A percentile compares a stretch with the other conserved stretches of the same genome.
Evolutionary conservation across 495 filamentous ascomycete species (phyloP).

Genomic region (Parachaetomium inaequale): DNA sequence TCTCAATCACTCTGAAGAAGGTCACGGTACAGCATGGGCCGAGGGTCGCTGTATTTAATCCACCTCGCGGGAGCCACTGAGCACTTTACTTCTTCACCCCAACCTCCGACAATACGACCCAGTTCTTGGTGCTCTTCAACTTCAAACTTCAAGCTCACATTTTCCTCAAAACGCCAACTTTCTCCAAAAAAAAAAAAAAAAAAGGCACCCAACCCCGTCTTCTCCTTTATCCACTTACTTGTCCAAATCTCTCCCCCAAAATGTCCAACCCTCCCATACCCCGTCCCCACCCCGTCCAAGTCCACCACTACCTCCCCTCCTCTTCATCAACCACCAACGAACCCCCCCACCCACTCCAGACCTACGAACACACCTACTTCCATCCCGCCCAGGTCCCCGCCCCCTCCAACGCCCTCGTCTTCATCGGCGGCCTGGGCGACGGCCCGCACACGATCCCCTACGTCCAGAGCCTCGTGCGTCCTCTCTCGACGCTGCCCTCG

Average conservation of each 20-base stretch:
- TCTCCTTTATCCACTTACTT: not conserved
- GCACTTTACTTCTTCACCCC: no score
- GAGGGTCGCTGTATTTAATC: no score
- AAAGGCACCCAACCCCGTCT: no score
- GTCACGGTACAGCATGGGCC: no score
- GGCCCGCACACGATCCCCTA: conserved; percentile 67
- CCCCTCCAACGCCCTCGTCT: conserved; percentile 64
- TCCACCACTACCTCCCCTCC: conserved; percentile 17
- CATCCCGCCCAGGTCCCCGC: conserved; percentile 19
- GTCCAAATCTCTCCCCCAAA: not conserved
- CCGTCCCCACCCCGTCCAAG: conserved; percentile 12
- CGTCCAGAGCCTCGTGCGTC: conserved; percentile 60
- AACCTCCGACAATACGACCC: no score
- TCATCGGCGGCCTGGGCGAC: conserved; percentile 81
- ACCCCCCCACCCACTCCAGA: conserved; percentile 1
- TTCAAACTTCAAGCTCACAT: not conserved
- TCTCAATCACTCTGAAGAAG: no score
- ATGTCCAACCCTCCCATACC: not conserved
- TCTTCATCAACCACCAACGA: not conserved
- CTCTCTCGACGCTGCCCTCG: conserved; percentile 51
- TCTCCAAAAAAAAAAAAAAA: no score
- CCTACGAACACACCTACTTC: conserved; percentile 15
- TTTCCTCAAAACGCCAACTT: not conserved
- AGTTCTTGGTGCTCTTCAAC: not conserved
- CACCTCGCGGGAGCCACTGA: no score